Evolutionary conservation across 495 filamentous ascomycete species (phyloP), one percentile per base, ranked within the genome.

Genomic region (Letharia columbiana): DNA sequence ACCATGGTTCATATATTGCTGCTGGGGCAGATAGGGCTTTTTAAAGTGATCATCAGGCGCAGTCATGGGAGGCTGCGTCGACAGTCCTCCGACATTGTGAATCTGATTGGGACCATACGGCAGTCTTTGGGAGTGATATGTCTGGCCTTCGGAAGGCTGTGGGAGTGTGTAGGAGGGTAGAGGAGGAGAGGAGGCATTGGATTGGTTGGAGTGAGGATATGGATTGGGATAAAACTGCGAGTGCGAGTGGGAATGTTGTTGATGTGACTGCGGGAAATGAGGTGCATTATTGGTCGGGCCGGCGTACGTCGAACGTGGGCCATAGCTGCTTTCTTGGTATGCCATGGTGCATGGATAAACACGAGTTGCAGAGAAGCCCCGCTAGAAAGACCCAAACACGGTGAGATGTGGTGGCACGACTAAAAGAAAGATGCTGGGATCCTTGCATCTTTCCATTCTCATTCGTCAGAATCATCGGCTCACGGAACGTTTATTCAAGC

Each of bases 91-190:
- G 50, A 45, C 64, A 60, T 64, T 72, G 45, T 56, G 64, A 50
- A 15, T 65, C 65, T 62, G 70, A 67, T 50, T 68, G 67, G 52
- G 66, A 47, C 33, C 67, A 45, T 66, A 66, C 13, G n/a, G 44
- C 64, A 42, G 62, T 33, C 61, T 58, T 60, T 63, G 45, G n/a
- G 20, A 11, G 9, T 61, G 41, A 54, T 50, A 59, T 6, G 54
- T 28, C 10, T 37, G 50, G 76, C 75, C 65, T 79, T 81, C 35
- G 76, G 76, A 45, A 75, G 74, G 70, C 40, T 76, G 74, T 60
- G 76, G 74, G 20, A 76, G 69, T 23, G n/a, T 4, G 56, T 66
- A 65, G 49, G 71, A 73, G 12, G 62, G 67, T 35, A 20, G 54
- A 57, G 54, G 54, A 37, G 54, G 67, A 41, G 71, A 70, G 56